A percentile compares a stretch with the other conserved stretches of the same genome.
These are phyloP conservation scores for Solanum ossicruentum DNA, from an alignment of 257 asterid species.

Conservation along the genomic window DNA sequence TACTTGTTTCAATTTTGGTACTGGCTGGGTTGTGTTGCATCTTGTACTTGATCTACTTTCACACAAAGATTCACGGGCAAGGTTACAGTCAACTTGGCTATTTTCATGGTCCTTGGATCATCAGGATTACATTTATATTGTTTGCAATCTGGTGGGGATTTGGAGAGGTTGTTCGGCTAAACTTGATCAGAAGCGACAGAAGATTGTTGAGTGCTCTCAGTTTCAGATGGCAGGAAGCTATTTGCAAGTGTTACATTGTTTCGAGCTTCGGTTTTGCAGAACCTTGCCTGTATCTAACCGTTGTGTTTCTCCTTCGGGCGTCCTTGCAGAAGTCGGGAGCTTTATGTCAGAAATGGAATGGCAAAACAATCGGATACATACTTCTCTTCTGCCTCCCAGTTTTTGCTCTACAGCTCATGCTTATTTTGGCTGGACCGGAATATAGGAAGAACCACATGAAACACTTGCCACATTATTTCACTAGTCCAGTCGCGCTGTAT, in stretches of 20 bases:
- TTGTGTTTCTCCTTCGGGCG: constrained; percentile 64
- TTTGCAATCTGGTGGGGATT: constrained; percentile 65
- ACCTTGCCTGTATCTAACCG: constrained; percentile 68
- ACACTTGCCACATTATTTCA: constrained; percentile 60
- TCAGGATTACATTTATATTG: constrained; percentile 36
- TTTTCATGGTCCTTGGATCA: constrained; percentile 78
- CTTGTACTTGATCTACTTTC: constrained; percentile 47
- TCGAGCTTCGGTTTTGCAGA: constrained; percentile 82
- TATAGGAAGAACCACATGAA: constrained; percentile 18
- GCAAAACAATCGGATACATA: constrained; percentile 41
- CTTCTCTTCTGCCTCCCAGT: constrained; percentile 61
- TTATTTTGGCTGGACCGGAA: constrained; percentile 39
- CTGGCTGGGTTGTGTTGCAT: constrained; percentile 53
- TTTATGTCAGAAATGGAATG: constrained; percentile 52
- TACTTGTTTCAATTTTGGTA: constrained; percentile 49
- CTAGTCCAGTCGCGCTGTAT: constrained; percentile 19
- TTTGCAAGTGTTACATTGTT: constrained; percentile 73
- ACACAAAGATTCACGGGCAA: constrained; percentile 30
- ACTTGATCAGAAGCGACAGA: constrained; percentile 40
- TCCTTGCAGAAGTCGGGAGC: constrained; percentile 58
- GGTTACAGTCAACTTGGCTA: constrained; percentile 40
- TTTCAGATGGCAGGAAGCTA: constrained; percentile 55
- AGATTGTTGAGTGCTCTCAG: constrained; percentile 42
- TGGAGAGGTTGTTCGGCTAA: constrained; percentile 60
- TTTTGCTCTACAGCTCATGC: constrained; percentile 52